These are phyloP conservation scores for Pichia cabralensis DNA, from an alignment of 805 yeast species.

Conservation along the genomic window DNA sequence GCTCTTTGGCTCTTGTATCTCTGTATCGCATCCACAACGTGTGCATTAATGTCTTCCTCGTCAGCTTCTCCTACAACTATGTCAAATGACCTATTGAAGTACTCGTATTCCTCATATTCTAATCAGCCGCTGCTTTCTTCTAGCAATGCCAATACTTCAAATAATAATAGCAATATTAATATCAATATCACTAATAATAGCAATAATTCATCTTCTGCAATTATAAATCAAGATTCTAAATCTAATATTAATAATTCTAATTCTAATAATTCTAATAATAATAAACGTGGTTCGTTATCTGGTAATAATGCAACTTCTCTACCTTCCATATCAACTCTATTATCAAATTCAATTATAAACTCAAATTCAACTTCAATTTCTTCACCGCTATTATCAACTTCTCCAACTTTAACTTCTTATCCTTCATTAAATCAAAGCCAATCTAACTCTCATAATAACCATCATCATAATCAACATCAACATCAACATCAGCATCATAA, in stretches of 20 bases:
- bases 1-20: neutral
- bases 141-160: too few relatives aligned
- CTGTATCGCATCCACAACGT: neutral
- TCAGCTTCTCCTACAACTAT: neutral
- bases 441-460: too few relatives aligned
- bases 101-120: constrained; percentile 10
- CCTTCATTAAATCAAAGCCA: too few relatives aligned
- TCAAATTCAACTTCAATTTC: neutral
- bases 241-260: too few relatives aligned
- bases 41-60: neutral
- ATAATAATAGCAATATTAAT: too few relatives aligned
- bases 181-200: too few relatives aligned
- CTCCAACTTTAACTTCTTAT: too few relatives aligned
- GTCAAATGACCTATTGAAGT: constrained; percentile 12
- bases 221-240: too few relatives aligned
- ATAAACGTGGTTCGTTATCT: too few relatives aligned
- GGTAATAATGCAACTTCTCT: too few relatives aligned
- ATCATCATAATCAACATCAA: constrained; percentile 17
- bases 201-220: too few relatives aligned
- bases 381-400: constrained; percentile 1
- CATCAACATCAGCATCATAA: constrained; percentile 4
- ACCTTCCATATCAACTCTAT: constrained; percentile 4
- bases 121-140: neutral
- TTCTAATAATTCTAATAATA: too few relatives aligned
- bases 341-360: constrained; percentile 2